These are phyloP conservation scores for Trifolium pratense DNA, from an alignment of 306 rosid species.

Conservation along the genomic window DNA sequence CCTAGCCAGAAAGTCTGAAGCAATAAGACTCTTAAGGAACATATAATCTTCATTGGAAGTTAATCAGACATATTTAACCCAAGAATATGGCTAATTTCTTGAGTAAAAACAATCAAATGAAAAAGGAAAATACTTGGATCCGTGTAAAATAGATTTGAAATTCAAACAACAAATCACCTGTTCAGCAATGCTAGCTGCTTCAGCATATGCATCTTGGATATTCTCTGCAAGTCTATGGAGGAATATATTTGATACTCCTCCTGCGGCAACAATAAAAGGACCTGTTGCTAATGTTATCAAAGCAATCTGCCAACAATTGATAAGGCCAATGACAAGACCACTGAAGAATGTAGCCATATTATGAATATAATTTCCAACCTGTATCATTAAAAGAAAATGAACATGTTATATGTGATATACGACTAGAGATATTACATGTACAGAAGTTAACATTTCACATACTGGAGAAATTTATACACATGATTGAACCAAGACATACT, in stretches of 20 bases:
- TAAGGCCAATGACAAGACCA: conserved; percentile 87
- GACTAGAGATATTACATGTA: conserved; percentile 26
- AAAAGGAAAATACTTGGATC: conserved; percentile 32
- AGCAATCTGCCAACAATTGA: conserved; percentile 98
- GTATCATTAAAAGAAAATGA: conserved; percentile 45
- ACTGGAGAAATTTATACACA: background rate
- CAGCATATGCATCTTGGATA: conserved; percentile 99
- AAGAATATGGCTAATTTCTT: conserved; percentile 2
- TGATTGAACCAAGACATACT: conserved; percentile 53
- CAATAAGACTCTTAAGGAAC: background rate
- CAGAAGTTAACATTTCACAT: conserved; percentile 17
- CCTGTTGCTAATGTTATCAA: conserved; percentile 91
- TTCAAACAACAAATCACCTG: conserved; percentile 64
- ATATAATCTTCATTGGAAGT: background rate
- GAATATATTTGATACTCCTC: conserved; percentile 97
- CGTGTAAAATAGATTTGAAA: conserved; percentile 26
- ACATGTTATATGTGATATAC: conserved; percentile 40
- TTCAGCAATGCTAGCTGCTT: conserved; percentile 98
- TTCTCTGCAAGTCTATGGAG: conserved; percentile 98
- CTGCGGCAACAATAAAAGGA: conserved; percentile 97
- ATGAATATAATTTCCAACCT: conserved; percentile 97
- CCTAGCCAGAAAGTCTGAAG: conserved; percentile 12
- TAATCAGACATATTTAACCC: background rate
- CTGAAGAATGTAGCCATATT: conserved; percentile 98
- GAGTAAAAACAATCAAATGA: conserved; percentile 14